Evolutionary conservation across 805 yeast species (phyloP).

Genomic region (Saturnispora saitoi): DNA sequence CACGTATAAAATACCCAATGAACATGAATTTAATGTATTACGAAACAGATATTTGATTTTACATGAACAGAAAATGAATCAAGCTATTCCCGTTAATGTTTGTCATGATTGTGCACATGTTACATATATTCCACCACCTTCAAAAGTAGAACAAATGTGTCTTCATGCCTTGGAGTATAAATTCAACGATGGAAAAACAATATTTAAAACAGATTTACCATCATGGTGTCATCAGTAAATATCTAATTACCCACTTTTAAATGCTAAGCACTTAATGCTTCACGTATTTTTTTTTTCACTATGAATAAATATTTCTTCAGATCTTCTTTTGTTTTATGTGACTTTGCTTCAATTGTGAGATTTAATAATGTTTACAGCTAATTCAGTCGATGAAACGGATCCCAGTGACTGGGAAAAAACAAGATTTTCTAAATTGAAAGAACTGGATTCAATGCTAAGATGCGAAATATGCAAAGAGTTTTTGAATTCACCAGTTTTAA

Average conservation of each 20-base stretch:
- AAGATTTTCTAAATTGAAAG: conserved; percentile 44
- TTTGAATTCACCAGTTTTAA: conserved; percentile 67
- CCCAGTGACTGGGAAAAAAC: conserved; percentile 64
- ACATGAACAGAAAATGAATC: conserved; percentile 11
- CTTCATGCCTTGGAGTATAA: conserved; percentile 37
- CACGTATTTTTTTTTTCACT: not conserved
- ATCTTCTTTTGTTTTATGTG: not conserved
- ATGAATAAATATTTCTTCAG: not conserved
- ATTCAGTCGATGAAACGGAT: conserved; percentile 39
- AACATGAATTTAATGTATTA: conserved; percentile 4
- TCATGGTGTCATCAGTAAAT: conserved; percentile 27
- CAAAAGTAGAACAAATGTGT: conserved; percentile 27
- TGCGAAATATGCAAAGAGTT: conserved; percentile 88
- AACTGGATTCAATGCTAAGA: conserved; percentile 61
- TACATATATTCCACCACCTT: conserved; percentile 22
- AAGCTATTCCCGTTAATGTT: conserved; percentile 1
- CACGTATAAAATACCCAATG: not conserved
- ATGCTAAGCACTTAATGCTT: conserved; percentile 5
- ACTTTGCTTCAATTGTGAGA: not conserved
- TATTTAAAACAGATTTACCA: conserved; percentile 35
- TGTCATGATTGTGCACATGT: conserved; percentile 31
- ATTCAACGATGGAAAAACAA: conserved; percentile 20
- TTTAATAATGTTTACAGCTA: conserved; percentile 13
- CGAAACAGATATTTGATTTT: conserved; percentile 11
- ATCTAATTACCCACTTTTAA: not conserved